These are phyloP conservation scores for Heterobasidion irregulare DNA, from an alignment of 1,284 basidiomycete species.

Conservation along the genomic window DNA sequence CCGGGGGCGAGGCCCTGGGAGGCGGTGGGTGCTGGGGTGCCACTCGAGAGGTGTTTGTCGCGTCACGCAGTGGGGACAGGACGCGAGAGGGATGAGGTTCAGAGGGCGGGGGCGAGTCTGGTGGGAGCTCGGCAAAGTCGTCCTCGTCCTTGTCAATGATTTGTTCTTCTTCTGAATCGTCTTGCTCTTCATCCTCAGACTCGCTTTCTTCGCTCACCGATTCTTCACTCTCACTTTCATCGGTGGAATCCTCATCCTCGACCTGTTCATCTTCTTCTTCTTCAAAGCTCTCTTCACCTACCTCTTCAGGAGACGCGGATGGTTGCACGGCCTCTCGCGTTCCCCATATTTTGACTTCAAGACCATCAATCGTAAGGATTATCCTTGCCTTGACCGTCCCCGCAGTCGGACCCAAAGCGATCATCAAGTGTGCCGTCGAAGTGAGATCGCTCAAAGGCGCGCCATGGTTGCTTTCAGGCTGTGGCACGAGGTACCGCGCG, in stretches of 20 bases:
- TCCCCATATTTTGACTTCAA: conserved; percentile 53
- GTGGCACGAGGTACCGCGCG: not conserved
- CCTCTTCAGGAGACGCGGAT: not conserved
- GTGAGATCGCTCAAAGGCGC: not conserved
- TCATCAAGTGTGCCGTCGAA: conserved; percentile 40
- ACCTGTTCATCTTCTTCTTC: conserved; percentile 13
- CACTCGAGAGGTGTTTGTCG: not conserved
- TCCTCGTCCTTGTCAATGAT: conserved; percentile 15
- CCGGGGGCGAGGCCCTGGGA: conserved; percentile 15
- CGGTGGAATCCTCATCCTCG: conserved; percentile 9
- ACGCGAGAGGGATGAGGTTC: not conserved
- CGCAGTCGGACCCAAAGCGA: conserved; percentile 57
- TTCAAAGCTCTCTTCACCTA: not conserved
- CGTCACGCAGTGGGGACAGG: not conserved
- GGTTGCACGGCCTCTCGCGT: conserved; percentile 22
- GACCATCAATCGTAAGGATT: conserved; percentile 51
- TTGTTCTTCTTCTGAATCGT: conserved; percentile 16
- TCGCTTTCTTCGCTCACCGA: conserved; percentile 2
- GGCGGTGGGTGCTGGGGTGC: conserved; percentile 6
- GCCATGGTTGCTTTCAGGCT: not conserved
- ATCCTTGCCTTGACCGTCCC: conserved; percentile 50
- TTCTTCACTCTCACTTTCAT: conserved; percentile 10
- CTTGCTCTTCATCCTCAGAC: conserved; percentile 11
- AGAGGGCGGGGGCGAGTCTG: conserved; percentile 3
- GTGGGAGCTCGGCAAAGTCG: conserved; percentile 10